These are phyloP conservation scores for Hysterium pulicare DNA, from an alignment of 2,329 filamentous ascomycete genomes.

Conservation along the genomic window DNA sequence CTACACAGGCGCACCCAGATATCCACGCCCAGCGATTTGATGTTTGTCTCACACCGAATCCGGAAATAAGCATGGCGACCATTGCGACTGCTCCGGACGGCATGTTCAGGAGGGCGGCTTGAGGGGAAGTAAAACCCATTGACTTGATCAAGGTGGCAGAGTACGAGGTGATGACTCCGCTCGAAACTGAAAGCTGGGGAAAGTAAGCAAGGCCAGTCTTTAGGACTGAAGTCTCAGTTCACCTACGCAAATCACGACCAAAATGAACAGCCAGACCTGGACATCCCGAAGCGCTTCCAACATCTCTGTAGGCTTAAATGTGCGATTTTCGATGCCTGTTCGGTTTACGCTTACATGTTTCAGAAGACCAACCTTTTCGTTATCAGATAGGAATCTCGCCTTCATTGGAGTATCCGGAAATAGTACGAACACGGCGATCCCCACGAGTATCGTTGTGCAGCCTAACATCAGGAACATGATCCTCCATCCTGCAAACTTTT, in stretches of 20 bases:
- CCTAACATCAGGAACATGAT: slow-evolving; percentile 6
- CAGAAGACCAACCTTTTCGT: slow-evolving; percentile 48
- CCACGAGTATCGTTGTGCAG: slow-evolving; percentile 7
- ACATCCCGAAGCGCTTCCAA: slow-evolving; percentile 54
- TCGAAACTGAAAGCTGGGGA: slow-evolving; percentile 1
- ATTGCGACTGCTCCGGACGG: slow-evolving; percentile 17
- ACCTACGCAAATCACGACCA: neutral
- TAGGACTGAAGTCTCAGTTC: too few relatives aligned
- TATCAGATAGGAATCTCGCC: slow-evolving; percentile 35
- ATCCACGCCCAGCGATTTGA: slow-evolving; percentile 14
- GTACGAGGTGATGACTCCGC: slow-evolving; percentile 17
- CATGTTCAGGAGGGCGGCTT: slow-evolving; percentile 19
- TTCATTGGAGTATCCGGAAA: slow-evolving; percentile 41
- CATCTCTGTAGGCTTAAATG: slow-evolving; percentile 63
- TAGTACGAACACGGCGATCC: slow-evolving; percentile 26
- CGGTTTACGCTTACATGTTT: slow-evolving; percentile 70
- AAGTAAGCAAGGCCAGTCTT: too few relatives aligned
- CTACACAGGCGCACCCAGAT: slow-evolving; percentile 28
- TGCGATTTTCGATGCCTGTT: slow-evolving; percentile 65
- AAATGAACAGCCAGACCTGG: slow-evolving; percentile 46
- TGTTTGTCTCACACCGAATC: neutral
- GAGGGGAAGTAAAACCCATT: slow-evolving; percentile 14
- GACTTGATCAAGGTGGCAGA: slow-evolving; percentile 19
- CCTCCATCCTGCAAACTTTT: neutral
- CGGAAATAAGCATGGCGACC: slow-evolving; percentile 9